Conservation (phyloP, 768 basidiomycete genomes). For the Tephrocybe sp. region DNA sequence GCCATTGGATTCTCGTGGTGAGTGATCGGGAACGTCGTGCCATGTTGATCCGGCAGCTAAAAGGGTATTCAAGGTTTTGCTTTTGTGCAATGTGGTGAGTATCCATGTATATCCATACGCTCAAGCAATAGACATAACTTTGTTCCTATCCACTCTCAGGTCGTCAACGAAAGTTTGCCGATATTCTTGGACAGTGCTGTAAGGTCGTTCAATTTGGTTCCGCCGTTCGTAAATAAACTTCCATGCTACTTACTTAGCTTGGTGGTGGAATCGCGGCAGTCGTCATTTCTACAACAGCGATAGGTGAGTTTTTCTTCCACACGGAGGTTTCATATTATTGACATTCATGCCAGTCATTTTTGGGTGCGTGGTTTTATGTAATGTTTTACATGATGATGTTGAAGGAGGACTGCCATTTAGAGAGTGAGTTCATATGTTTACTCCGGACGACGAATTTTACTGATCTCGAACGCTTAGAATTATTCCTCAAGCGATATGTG, state of each 20-base stretch:
- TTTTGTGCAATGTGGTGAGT: constrained; percentile 85
- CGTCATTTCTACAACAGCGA: constrained; percentile 74
- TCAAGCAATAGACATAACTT: background rate
- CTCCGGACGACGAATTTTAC: no score
- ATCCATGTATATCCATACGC: no score
- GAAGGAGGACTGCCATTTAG: constrained; percentile 39
- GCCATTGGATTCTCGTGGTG: constrained; percentile 95
- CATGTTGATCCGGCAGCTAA: background rate
- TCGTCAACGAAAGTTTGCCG: constrained; percentile 81
- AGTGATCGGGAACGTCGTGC: constrained; percentile 17
- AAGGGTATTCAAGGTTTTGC: constrained; percentile 56
- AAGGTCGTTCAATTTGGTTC: background rate
- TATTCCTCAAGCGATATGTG: constrained; percentile 73
- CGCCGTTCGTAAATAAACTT: background rate
- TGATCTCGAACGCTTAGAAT: no score
- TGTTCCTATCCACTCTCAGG: constrained; percentile 37
- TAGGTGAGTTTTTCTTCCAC: constrained; percentile 40
- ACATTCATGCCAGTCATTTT: constrained; percentile 85
- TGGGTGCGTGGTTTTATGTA: constrained; percentile 51
- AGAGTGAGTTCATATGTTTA: no score
- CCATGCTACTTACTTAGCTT: no score
- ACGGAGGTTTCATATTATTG: background rate
- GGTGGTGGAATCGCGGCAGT: constrained; percentile 75
- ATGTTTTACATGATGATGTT: background rate
- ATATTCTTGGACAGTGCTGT: constrained; percentile 81